phyloP scores from a whole-genome alignment of 352 stramenopile genomes.

The Phytophthora macrochlamydospora region DNA sequence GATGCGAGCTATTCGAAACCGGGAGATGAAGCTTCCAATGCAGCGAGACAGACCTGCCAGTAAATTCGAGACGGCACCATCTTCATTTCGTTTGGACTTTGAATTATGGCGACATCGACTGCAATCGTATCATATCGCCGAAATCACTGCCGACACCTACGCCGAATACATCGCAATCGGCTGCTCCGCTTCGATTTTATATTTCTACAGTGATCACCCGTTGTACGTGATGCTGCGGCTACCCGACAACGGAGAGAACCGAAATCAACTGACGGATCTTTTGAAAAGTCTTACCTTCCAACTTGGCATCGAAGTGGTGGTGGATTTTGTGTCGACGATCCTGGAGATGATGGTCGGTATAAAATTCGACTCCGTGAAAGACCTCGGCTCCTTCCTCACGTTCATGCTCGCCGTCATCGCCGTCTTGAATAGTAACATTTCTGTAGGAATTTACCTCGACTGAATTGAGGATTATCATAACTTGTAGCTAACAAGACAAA shows the following conservation, averaged over 20 bases:
- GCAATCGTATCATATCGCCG: conserved; percentile 21
- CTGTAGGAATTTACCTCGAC: conserved; percentile 33
- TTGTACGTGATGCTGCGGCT: conserved; percentile 23
- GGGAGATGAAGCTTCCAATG: conserved; percentile 3
- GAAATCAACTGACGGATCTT: not conserved
- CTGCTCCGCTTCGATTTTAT: conserved; percentile 33
- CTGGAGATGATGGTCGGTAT: conserved; percentile 31
- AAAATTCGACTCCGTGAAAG: conserved; percentile 17
- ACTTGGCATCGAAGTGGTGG: conserved; percentile 17
- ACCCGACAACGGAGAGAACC: not conserved
- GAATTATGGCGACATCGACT: conserved; percentile 15
- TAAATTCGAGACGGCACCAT: not conserved
- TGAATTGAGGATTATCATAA: not conserved
- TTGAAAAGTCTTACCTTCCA: conserved; percentile 18
- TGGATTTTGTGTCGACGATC: conserved; percentile 25
- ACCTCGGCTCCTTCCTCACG: conserved; percentile 22
- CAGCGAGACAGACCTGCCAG: not conserved
- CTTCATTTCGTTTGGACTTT: conserved; percentile 9
- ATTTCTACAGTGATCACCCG: conserved; percentile 37
- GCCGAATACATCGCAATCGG: conserved; percentile 51
- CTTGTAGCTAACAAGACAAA: not conserved
- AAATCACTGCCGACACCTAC: conserved; percentile 34
- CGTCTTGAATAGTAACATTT: conserved; percentile 41
- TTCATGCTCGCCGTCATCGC: conserved; percentile 28
- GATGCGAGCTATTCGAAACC: conserved; percentile 14